Evolutionary conservation across 1,284 basidiomycete species (phyloP), one percentile per base, ranked within the genome.

Genomic region (Hemileia vastatrix): DNA sequence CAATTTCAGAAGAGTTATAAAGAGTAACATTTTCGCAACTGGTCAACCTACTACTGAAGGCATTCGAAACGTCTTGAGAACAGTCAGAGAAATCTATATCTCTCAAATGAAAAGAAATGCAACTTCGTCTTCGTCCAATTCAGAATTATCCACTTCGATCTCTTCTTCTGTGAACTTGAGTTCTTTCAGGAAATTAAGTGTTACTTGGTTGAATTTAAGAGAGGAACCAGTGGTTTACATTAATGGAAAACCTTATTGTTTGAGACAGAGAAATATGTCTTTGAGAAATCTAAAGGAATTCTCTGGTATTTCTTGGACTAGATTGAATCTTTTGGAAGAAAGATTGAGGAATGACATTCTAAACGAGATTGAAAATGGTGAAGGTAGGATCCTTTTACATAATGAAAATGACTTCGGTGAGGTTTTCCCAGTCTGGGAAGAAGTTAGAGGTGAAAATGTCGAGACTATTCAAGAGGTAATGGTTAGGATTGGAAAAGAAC

Each of bases 391-490:
- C 0, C 79, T 99, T 2, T 80, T 99, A 27, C 95, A 98, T 71
- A 87, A 88, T 0, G 95, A 99, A 77, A 86, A 86, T 0, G 75
- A 83, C 0, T 88, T 92, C 69, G 93, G 94, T 1, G 82, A 86
- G 2, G 88, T 99, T 11, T 83, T 94, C 5, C 94, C 95, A 0
- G 80, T 96, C 1, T 99, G 95, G 95, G 94, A 97, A 76, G 89
- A 91, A 69, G 88, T 88, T 1, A 80, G 83, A 52, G 77, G 82
- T 18, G 77, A 82, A 4, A n/a, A n/a, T n/a, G 86, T 98, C 6
- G 83, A 84, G 40, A 89, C 90, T 0, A 80, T 96, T 45, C 87
- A 90, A 70, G 90, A 94, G 61, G 83, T 95, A 61, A 97, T 98
- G 93, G n/a, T n/a, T n/a, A n/a, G n/a, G n/a, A n/a, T n/a, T n/a